Evolutionary conservation across 495 filamentous ascomycete genomes (phyloP).

Genomic region (Penicillium steckii): DNA sequence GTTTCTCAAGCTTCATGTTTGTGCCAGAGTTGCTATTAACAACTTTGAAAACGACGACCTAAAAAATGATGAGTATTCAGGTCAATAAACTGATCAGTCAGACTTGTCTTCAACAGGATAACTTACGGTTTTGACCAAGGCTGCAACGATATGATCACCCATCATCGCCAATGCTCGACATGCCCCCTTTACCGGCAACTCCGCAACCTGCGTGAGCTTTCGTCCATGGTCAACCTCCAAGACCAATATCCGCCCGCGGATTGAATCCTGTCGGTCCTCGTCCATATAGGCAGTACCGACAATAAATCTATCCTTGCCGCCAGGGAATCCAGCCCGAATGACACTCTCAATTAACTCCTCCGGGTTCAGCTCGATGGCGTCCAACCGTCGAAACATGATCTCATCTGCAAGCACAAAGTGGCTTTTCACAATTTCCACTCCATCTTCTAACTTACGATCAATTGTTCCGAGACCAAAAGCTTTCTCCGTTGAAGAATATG

Average conservation of each 20-base stretch:
- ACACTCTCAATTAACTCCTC: constrained; percentile 85
- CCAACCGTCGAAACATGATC: constrained; percentile 54
- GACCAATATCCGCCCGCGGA: constrained; percentile 76
- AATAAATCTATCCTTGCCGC: constrained; percentile 70
- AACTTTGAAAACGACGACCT: constrained; percentile 61
- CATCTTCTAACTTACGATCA: constrained; percentile 55
- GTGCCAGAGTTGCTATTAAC: constrained; percentile 43
- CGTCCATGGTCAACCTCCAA: constrained; percentile 77
- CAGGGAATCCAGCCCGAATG: constrained; percentile 69
- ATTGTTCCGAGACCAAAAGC: constrained; percentile 88
- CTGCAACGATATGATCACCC: constrained; percentile 78
- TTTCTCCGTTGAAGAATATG: constrained; percentile 76
- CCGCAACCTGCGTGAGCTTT: constrained; percentile 63
- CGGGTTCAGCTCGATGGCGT: constrained; percentile 49
- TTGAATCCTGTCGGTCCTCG: constrained; percentile 51
- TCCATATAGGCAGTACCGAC: constrained; percentile 81
- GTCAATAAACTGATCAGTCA: not conserved
- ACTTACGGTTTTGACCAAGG: constrained; percentile 78
- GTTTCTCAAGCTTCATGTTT: constrained; percentile 53
- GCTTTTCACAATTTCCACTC: constrained; percentile 57
- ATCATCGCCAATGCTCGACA: constrained; percentile 76
- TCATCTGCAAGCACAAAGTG: constrained; percentile 63
- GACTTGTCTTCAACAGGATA: not conserved
- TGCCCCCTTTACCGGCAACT: constrained; percentile 65
- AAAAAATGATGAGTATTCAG: not conserved